Percentiles rank a stretch among this genome's conserved stretches.
Evolutionary conservation across 305 asterid species (phyloP).

Genomic region (Fraxinus paxiana): DNA sequence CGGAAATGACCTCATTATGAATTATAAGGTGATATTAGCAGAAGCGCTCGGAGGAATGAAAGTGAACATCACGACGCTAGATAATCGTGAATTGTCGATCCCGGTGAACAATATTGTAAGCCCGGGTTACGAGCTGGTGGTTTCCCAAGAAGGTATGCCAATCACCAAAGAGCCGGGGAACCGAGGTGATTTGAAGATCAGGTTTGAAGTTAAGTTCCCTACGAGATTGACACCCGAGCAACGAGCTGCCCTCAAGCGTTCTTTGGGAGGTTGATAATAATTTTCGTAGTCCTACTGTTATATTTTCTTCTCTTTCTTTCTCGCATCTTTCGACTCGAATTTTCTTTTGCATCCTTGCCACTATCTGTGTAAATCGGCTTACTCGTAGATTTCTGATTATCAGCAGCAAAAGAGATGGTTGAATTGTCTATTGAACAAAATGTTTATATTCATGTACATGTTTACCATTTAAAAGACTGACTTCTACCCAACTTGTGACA

Average conservation of each 20-base stretch:
- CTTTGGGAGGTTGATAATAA: slow-evolving; percentile 44
- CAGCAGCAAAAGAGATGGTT: neutral
- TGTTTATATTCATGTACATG: slow-evolving; percentile 7
- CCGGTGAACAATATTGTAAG: slow-evolving; percentile 53
- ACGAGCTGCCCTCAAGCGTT: slow-evolving; percentile 47
- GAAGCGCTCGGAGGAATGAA: slow-evolving; percentile 73
- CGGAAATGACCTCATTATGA: slow-evolving; percentile 60
- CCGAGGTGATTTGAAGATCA: slow-evolving; percentile 65
- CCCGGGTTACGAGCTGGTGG: slow-evolving; percentile 62
- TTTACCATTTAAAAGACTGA: neutral
- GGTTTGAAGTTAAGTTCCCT: slow-evolving; percentile 68
- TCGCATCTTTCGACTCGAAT: neutral
- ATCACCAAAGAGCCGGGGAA: slow-evolving; percentile 51
- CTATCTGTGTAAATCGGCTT: neutral
- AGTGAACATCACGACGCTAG: slow-evolving; percentile 44
- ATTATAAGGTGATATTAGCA: slow-evolving; percentile 42
- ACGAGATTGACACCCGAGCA: slow-evolving; percentile 60
- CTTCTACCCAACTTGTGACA: neutral
- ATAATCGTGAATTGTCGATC: slow-evolving; percentile 50
- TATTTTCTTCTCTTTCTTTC: neutral
- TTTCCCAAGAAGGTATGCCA: slow-evolving; percentile 71
- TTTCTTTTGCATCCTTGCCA: neutral
- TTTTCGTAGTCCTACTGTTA: neutral
- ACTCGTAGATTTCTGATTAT: neutral
- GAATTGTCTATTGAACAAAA: neutral